Base-by-base conservation (phyloP, 164 flowering plant genomes). In the Santalum album region DNA sequence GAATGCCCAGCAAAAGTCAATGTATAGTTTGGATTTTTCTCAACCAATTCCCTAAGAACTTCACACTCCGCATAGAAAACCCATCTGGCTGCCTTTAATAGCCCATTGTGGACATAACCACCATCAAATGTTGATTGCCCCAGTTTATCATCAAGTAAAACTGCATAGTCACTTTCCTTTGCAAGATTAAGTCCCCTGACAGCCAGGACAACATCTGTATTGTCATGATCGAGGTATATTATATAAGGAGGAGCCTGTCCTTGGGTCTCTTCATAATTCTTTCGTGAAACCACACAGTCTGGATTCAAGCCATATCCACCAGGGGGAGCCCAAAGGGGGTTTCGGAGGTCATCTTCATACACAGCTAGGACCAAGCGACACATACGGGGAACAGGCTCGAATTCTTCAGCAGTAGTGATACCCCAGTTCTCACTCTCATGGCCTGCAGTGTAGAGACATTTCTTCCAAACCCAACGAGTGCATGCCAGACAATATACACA, bases 101-200 rank as follows among this genome's bases (percentile, higher is more conserved):
- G 73, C 49, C 99, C 99, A 63, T 92, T 92, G 49, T 92, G 99
- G 26, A 89, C 99, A 71, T 87, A 92, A 19, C 99, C 99, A 20
- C 94, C 94, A 73, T 87, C 97, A 67, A 83, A 79, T 58, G 79
- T 78, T 63, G 69, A 75, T 65, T 87, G 72, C 35, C 97, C 99
- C 15, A 87, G 71, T 62, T 77, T 89, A 61, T 92, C 82, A 70
- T 92, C 99, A 59, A 89, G 68, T 19, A 92, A 64, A 47, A 84
- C 74, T 1, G 87, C 81, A 63, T 84, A 80, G 66, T 92, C 99
- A 58, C 87, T 85, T 62, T 89, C 88, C 60, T 62, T 83, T 26
- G 76, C 90, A 80, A 92, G 49, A 72, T 78, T 86, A 22, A 92
- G 77, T 9, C 99, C 99, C 53, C 90, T 76, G 25, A 92, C 46